Percentiles rank a stretch among this genome's conserved stretches.
These are phyloP conservation scores for Kuraishia piskuri DNA, from an alignment of 805 yeast species.

Conservation along the genomic window DNA sequence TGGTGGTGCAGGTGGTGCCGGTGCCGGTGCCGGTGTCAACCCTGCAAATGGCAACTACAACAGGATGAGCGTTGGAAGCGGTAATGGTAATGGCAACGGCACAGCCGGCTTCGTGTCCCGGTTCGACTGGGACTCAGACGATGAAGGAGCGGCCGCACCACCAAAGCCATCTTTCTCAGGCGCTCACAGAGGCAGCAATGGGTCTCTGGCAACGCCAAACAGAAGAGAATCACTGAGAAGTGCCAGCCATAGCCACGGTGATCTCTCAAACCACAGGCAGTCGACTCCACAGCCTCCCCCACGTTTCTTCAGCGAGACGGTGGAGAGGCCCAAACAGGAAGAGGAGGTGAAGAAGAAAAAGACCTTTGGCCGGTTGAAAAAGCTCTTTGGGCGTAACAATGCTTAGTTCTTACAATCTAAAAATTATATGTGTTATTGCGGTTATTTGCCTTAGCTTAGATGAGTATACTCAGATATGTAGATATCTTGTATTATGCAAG, in stretches of 20 bases:
- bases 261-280: neutral
- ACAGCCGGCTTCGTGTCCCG: slow-evolving; percentile 57
- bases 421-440: too few relatives aligned
- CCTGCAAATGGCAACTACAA: slow-evolving; percentile 6
- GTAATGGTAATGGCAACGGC: slow-evolving; percentile 15
- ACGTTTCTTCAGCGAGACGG: slow-evolving; percentile 20
- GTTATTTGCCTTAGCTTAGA: too few relatives aligned
- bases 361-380: slow-evolving; percentile 24
- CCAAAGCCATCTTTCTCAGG: neutral
- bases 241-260: slow-evolving; percentile 1
- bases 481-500: neutral
- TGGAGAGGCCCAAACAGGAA: neutral
- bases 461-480: neutral
- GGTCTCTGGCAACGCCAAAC: neutral
- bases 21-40: slow-evolving; percentile 3
- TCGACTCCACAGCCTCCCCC: slow-evolving; percentile 2
- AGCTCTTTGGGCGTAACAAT: slow-evolving; percentile 19
- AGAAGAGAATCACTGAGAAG: slow-evolving; percentile 3
- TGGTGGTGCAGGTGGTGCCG: slow-evolving; percentile 5
- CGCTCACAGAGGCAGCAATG: neutral
- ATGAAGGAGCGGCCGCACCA: neutral
- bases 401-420: too few relatives aligned
- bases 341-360: slow-evolving; percentile 16
- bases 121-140: slow-evolving; percentile 21
- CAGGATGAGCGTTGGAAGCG: neutral